phyloP scores from a whole-genome alignment of 2,329 filamentous ascomycete species.

The Mycosphaerella sp. region DNA sequence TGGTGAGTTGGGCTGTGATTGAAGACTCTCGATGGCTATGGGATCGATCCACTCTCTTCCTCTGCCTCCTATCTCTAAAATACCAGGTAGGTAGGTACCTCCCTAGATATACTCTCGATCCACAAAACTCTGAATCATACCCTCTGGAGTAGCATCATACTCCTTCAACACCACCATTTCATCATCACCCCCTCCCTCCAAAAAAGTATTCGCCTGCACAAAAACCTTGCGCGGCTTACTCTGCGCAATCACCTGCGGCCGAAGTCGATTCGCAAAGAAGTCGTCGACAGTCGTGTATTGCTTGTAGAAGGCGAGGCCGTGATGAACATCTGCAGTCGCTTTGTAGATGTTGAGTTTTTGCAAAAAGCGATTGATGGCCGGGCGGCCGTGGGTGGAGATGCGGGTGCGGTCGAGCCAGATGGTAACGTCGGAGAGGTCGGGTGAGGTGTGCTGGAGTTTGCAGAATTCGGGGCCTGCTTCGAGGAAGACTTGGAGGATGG shows the following conservation, averaged over 20 bases:
- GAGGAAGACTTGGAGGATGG: constrained; percentile 78
- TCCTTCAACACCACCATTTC: constrained; percentile 63
- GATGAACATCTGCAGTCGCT: constrained; percentile 73
- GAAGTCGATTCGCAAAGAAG: constrained; percentile 76
- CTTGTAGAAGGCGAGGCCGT: constrained; percentile 72
- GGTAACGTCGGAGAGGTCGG: constrained; percentile 66
- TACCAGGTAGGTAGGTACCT: background rate
- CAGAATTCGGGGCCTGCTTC: constrained; percentile 82
- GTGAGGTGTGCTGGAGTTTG: constrained; percentile 65
- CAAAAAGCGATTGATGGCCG: constrained; percentile 77
- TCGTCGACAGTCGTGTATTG: constrained; percentile 77
- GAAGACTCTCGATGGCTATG: too few species aligned
- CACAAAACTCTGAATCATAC: constrained; percentile 70
- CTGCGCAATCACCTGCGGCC: constrained; percentile 66
- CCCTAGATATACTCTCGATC: constrained; percentile 34
- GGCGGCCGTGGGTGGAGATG: constrained; percentile 75
- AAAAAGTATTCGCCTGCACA: constrained; percentile 82
- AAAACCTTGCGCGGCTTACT: constrained; percentile 86
- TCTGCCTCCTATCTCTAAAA: too few species aligned
- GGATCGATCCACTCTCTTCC: too few species aligned
- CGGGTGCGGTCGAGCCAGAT: constrained; percentile 80
- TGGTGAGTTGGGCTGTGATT: too few species aligned
- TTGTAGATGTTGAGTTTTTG: constrained; percentile 93
- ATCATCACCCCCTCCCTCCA: constrained; percentile 51
- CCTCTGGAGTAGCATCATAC: constrained; percentile 73